A percentile compares a stretch with the other conserved stretches of the same genome.
Evolutionary conservation across 2,329 filamentous ascomycete genomes (phyloP).

Genomic region (Aspergillus floridensis): DNA sequence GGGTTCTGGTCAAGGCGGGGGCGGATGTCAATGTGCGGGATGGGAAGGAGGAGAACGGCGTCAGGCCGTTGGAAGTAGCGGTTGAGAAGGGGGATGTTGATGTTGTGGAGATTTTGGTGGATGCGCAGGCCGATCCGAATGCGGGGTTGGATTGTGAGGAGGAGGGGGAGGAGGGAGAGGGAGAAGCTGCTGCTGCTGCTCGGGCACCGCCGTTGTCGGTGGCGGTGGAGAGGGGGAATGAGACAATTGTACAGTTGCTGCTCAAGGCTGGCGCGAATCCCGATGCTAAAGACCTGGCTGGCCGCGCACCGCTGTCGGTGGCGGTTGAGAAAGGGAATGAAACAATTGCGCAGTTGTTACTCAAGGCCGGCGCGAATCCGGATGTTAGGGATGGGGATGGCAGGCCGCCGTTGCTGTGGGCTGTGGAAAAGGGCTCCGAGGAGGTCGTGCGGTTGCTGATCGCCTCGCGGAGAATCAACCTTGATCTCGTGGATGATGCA

Average conservation of each 20-base stretch:
- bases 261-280: slow-evolving; percentile 15
- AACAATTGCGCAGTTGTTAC: slow-evolving; percentile 17
- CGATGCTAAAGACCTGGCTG: slow-evolving; percentile 12
- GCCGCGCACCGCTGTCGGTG: slow-evolving; percentile 15
- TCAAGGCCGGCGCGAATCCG: slow-evolving; percentile 17
- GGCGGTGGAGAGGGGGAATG: slow-evolving; percentile 20
- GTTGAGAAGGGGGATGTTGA: slow-evolving; percentile 20
- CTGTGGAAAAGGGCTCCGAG: slow-evolving; percentile 20
- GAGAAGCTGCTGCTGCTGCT: slow-evolving; percentile 1
- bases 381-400: slow-evolving; percentile 5
- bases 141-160: slow-evolving; percentile 1
- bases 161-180: slow-evolving; percentile 9
- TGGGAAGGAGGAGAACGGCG: slow-evolving; percentile 2
- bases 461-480: slow-evolving; percentile 17
- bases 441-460: slow-evolving; percentile 27
- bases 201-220: slow-evolving; percentile 9
- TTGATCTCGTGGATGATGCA: slow-evolving; percentile 19
- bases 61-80: slow-evolving; percentile 16
- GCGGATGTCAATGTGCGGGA: slow-evolving; percentile 17
- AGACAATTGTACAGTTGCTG: slow-evolving; percentile 20
- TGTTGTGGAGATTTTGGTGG: slow-evolving; percentile 23
- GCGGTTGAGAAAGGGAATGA: slow-evolving; percentile 19
- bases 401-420: slow-evolving; percentile 18
- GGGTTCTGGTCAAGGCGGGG: slow-evolving; percentile 15
- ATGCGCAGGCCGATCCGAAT: slow-evolving; percentile 14